Evolutionary conservation across 371 early-diverging fungal species (phyloP).

Genomic region (Haplosporangium sp.): DNA sequence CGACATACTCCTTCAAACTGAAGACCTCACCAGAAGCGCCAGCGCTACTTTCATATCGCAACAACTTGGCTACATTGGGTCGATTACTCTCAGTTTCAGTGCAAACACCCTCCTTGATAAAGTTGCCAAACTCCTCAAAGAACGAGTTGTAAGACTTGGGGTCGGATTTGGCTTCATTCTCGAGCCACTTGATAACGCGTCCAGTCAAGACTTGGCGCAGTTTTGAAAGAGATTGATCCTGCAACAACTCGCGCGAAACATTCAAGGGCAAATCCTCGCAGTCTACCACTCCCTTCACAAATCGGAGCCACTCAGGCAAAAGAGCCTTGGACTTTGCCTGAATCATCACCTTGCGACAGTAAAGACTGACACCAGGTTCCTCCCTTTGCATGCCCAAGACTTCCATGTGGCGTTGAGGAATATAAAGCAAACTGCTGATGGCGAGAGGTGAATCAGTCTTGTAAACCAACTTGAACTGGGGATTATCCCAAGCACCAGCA

Average conservation of each 20-base stretch:
- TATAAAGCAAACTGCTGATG: slow-evolving; percentile 80
- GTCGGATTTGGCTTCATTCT: slow-evolving; percentile 78
- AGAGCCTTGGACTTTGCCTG: slow-evolving; percentile 80
- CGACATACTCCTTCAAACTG: slow-evolving; percentile 90
- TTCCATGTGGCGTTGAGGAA: slow-evolving; percentile 81
- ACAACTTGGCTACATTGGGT: slow-evolving; percentile 81
- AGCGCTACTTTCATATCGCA: slow-evolving; percentile 87
- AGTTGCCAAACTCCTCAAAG: slow-evolving; percentile 84
- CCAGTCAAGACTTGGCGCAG: slow-evolving; percentile 76
- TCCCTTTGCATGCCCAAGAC: slow-evolving; percentile 70
- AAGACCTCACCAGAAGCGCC: slow-evolving; percentile 72
- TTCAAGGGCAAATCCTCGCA: slow-evolving; percentile 98
- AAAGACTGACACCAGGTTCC: slow-evolving; percentile 83
- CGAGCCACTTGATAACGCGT: slow-evolving; percentile 81
- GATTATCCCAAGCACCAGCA: slow-evolving; percentile 79
- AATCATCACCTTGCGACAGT: slow-evolving; percentile 85
- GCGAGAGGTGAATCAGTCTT: slow-evolving; percentile 84
- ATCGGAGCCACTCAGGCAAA: slow-evolving; percentile 84
- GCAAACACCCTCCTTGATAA: slow-evolving; percentile 93
- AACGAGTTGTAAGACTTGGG: slow-evolving; percentile 83
- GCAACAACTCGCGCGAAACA: slow-evolving; percentile 96
- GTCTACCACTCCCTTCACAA: slow-evolving; percentile 94
- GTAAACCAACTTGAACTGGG: slow-evolving; percentile 79
- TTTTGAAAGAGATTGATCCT: slow-evolving; percentile 87
- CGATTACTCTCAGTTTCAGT: slow-evolving; percentile 80